Percentiles rank a stretch among this genome's conserved stretches.
Evolutionary conservation across 2,329 filamentous ascomycete species (phyloP).

Genomic region (Arthroderma sp.): DNA sequence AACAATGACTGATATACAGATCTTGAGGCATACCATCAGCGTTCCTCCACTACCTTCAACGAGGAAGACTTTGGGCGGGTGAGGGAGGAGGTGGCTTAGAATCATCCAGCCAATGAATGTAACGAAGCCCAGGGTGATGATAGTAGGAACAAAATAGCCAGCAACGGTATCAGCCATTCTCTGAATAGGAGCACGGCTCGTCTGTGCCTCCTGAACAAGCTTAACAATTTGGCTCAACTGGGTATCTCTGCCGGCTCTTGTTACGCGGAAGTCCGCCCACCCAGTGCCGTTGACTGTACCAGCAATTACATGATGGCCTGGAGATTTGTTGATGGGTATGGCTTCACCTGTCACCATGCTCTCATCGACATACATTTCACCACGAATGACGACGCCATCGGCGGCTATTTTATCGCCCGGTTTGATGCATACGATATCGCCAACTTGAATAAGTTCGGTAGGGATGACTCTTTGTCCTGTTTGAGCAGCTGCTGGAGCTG

Average conservation of each 20-base stretch:
- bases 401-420: slow-evolving; percentile 96
- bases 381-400: slow-evolving; percentile 73
- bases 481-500: slow-evolving; percentile 23
- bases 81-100: slow-evolving; percentile 67
- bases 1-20: slow-evolving; percentile 96
- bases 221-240: slow-evolving; percentile 97
- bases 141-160: slow-evolving; percentile 85
- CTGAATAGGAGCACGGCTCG: slow-evolving; percentile 86
- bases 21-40: slow-evolving; percentile 90
- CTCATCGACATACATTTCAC: slow-evolving; percentile 89
- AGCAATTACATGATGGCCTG: slow-evolving; percentile 68
- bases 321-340: slow-evolving; percentile 83
- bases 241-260: slow-evolving; percentile 82
- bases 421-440: slow-evolving; percentile 82
- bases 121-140: slow-evolving; percentile 67
- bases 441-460: slow-evolving; percentile 86
- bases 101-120: slow-evolving; percentile 94
- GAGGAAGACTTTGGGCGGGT: slow-evolving; percentile 82
- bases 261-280: slow-evolving; percentile 82
- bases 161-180: slow-evolving; percentile 80
- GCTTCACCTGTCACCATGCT: slow-evolving; percentile 98
- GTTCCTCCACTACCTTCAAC: slow-evolving; percentile 72
- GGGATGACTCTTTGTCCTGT: slow-evolving; percentile 78
- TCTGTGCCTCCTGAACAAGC: slow-evolving; percentile 95
- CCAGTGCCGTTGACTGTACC: slow-evolving; percentile 94